Conservation (phyloP, 75 land plant species). For the Picea glauca region DNA sequence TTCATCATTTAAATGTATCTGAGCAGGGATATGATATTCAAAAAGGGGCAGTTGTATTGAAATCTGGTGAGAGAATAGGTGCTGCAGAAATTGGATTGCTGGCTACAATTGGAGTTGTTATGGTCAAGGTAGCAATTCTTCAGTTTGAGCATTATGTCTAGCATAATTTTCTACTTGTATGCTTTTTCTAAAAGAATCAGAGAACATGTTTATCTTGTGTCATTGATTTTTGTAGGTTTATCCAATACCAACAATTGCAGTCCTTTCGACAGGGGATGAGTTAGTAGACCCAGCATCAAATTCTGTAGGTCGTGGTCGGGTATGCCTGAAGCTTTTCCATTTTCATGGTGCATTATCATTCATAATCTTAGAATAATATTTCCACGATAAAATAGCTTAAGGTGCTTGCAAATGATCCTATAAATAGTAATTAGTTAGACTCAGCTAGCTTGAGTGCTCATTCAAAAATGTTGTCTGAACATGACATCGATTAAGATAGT, state of each 20-base stretch:
- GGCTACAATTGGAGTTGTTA: constrained; percentile 72
- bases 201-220: neutral
- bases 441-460: neutral
- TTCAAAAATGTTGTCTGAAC: neutral
- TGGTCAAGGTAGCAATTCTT: constrained; percentile 63
- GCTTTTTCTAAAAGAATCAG: neutral
- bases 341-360: neutral
- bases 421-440: neutral
- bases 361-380: neutral
- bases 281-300: constrained; percentile 63
- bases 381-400: neutral
- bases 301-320: constrained; percentile 78
- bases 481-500: neutral
- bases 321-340: constrained; percentile 14
- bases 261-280: constrained; percentile 95
- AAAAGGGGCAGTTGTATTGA: constrained; percentile 62
- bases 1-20: neutral
- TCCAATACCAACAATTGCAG: constrained; percentile 72
- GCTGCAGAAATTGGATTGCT: constrained; percentile 87
- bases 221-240: constrained; percentile 53
- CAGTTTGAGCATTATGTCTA: neutral
- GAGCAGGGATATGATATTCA: constrained; percentile 83
- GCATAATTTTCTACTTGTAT: neutral
- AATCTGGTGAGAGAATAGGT: constrained; percentile 65
- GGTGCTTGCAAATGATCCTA: neutral